These are phyloP conservation scores for Xylaria sp. DNA, from an alignment of 495 filamentous ascomycete genomes.

Conservation along the genomic window DNA sequence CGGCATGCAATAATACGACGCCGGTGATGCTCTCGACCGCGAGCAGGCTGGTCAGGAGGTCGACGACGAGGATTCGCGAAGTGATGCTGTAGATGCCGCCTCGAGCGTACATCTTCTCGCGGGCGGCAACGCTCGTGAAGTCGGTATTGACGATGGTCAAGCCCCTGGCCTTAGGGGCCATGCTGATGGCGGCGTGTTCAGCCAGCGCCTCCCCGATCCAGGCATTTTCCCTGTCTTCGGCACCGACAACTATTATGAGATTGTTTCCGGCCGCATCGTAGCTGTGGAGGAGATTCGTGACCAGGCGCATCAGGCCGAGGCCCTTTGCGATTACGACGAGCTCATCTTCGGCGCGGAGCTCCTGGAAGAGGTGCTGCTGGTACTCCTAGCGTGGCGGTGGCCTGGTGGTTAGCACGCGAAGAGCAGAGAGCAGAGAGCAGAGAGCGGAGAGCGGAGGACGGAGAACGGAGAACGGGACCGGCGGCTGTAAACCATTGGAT, in stretches of 20 bases:
- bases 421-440: too few species aligned
- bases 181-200: slow-evolving; percentile 88
- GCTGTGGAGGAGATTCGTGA: slow-evolving; percentile 93
- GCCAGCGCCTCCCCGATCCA: slow-evolving; percentile 94
- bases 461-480: background rate
- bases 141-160: slow-evolving; percentile 94
- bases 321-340: slow-evolving; percentile 90
- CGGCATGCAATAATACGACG: slow-evolving; percentile 86
- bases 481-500: slow-evolving; percentile 6
- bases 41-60: slow-evolving; percentile 84
- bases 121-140: slow-evolving; percentile 80
- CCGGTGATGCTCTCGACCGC: slow-evolving; percentile 88
- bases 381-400: slow-evolving; percentile 61
- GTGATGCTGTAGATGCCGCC: slow-evolving; percentile 97
- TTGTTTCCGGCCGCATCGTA: slow-evolving; percentile 97
- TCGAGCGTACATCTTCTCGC: slow-evolving; percentile 86
- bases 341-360: slow-evolving; percentile 89
- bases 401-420: slow-evolving; percentile 10
- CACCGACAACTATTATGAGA: slow-evolving; percentile 86
- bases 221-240: slow-evolving; percentile 90
- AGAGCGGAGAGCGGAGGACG: too few species aligned
- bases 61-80: slow-evolving; percentile 91
- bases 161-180: slow-evolving; percentile 75
- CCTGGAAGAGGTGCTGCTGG: slow-evolving; percentile 90
- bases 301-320: slow-evolving; percentile 85